Conservation (phyloP, 2,329 filamentous ascomycete genomes). For the Polytolypa hystricis region DNA sequence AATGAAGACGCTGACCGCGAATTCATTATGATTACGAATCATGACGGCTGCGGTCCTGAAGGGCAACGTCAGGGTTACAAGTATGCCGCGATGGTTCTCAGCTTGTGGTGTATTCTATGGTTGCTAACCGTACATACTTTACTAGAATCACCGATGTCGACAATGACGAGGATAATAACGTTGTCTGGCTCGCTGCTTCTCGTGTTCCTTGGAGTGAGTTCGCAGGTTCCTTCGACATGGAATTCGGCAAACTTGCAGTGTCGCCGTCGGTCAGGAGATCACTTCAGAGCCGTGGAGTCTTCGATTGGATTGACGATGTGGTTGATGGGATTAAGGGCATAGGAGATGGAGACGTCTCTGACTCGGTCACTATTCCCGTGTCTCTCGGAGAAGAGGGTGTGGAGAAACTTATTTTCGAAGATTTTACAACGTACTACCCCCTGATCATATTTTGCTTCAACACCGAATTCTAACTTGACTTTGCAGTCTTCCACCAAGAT, state of each 20-base stretch:
- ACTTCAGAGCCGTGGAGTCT: slow-evolving; percentile 3
- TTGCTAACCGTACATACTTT: background rate
- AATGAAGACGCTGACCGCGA: slow-evolving; percentile 18
- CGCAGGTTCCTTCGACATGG: slow-evolving; percentile 16
- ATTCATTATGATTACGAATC: slow-evolving; percentile 24
- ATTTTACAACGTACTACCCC: slow-evolving; percentile 11
- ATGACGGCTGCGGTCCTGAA: slow-evolving; percentile 19
- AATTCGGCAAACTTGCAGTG: slow-evolving; percentile 14
- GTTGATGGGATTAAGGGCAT: slow-evolving; percentile 9
- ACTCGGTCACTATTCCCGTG: slow-evolving; percentile 14
- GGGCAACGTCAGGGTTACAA: slow-evolving; percentile 21
- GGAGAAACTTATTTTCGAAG: slow-evolving; percentile 14
- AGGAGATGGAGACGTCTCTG: slow-evolving; percentile 10
- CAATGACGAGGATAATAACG: slow-evolving; percentile 11
- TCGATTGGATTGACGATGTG: slow-evolving; percentile 3
- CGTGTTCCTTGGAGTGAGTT: slow-evolving; percentile 15
- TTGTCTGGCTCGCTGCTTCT: slow-evolving; percentile 12
- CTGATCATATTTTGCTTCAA: background rate
- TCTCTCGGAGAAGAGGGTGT: slow-evolving; percentile 12
- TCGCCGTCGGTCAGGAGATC: background rate
- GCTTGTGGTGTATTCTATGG: no score
- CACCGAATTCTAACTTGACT: background rate
- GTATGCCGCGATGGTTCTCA: no score
- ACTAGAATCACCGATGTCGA: slow-evolving; percentile 13
- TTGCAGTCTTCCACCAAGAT: slow-evolving; percentile 6